Evolutionary conservation across 2,329 filamentous ascomycete genomes (phyloP), one percentile per base, ranked within the genome.

Genomic region (Aureobasidium sp.): DNA sequence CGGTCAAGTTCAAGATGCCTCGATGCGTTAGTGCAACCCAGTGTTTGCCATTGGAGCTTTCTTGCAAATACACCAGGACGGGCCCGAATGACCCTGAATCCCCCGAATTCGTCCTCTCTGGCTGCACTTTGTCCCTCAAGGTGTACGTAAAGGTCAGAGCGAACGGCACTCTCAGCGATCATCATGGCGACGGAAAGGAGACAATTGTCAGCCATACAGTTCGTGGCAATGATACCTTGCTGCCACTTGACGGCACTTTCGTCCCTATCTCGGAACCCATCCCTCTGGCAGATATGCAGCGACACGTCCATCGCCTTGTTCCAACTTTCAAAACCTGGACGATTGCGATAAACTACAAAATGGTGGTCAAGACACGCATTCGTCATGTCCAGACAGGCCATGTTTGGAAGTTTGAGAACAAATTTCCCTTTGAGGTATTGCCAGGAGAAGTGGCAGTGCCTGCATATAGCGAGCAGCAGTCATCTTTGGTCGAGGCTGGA

Each of bases 321-420:
- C 57, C 57, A 1, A 50, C 4, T 17, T 60, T 60, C 27, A 60
- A 42, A n/a, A 51, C 45, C 8, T 51, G n/a, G n/a, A 60, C 25
- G 3, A 35, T 60, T 13, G 9, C 40, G 7, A 23, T 42, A 10
- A 19, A 4, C 7, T 43, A 60, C 9, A 60, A 33, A 37, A 33
- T 51, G 35, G 17, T 23, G 1, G 57, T 51, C 15, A 45, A 37
- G 15, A n/a, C 50, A 4, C 37, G 33, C 6, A 15, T 60, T 11
- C 31, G 33, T 1, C 55, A 58, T 31, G 9, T 31, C 8, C 29
- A 47, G 11, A 25, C 27, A 8, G 33, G 21, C 2, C 55, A 58
- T 40, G 21, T 40, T 6, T 58, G 43, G 43, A n/a, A 47, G 23
- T 17, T 58, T 10, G 43, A 49, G 15, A 42, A 13, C 29, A 58